Conservation (phyloP, 345 rosid genomes). For the Cardamine occulta region DNA sequence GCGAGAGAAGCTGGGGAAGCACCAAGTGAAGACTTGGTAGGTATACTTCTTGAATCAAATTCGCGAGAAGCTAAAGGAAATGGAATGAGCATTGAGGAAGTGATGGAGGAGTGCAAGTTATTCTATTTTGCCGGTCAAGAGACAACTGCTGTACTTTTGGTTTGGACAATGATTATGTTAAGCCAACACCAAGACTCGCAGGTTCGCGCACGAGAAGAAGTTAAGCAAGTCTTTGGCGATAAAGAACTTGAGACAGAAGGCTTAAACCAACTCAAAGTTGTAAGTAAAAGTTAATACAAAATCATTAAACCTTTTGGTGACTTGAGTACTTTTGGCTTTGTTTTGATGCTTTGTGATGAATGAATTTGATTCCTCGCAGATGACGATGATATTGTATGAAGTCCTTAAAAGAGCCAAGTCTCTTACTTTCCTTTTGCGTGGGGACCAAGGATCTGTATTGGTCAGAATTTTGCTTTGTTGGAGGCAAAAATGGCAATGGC, state of each 20-base stretch:
- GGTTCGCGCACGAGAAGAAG: conserved; percentile 60
- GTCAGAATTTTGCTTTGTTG: conserved; percentile 58
- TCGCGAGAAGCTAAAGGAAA: conserved; percentile 16
- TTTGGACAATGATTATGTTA: conserved; percentile 62
- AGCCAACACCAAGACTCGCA: conserved; percentile 64
- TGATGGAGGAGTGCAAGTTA: conserved; percentile 68
- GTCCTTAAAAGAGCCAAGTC: conserved; percentile 46
- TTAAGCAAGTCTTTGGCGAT: conserved; percentile 52
- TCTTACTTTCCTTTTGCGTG: conserved; percentile 38
- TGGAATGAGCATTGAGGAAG: conserved; percentile 51
- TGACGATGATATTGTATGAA: conserved; percentile 42
- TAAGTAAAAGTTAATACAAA: conserved; percentile 35
- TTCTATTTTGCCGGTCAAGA: conserved; percentile 72
- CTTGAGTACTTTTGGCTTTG: neutral
- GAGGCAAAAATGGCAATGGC: conserved; percentile 57
- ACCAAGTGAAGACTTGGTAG: conserved; percentile 39
- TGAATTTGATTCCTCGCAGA: conserved; percentile 16
- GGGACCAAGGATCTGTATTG: conserved; percentile 54
- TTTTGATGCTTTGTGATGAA: neutral
- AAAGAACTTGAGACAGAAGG: conserved; percentile 42
- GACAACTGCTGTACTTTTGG: conserved; percentile 57
- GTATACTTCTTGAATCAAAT: conserved; percentile 53
- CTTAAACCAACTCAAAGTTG: conserved; percentile 54
- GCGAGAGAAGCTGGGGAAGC: conserved; percentile 16
- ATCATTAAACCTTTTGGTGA: neutral